These are phyloP conservation scores for Sugiyamaella valdiviana DNA, from an alignment of 805 yeast species.

Conservation along the genomic window DNA sequence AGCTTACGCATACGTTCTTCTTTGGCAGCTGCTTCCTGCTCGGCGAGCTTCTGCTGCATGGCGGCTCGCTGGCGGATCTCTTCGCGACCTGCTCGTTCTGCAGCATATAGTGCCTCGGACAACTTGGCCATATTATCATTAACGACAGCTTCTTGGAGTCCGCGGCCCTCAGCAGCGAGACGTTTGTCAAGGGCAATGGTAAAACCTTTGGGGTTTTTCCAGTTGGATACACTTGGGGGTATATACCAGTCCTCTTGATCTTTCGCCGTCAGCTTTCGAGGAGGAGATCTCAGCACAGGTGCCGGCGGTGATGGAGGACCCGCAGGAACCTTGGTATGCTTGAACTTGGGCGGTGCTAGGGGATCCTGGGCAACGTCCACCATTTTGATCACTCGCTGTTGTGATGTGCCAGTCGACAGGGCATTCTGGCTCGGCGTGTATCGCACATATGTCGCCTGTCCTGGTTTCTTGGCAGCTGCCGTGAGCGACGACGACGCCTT, in stretches of 20 bases:
- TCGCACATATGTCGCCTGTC: conserved; percentile 40
- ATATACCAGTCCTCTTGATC: conserved; percentile 79
- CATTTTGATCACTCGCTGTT: conserved; percentile 52
- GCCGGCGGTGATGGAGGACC: conserved; percentile 69
- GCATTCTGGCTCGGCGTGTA: conserved; percentile 37
- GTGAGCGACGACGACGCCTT: conserved; percentile 21
- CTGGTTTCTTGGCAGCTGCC: conserved; percentile 21
- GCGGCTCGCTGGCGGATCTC: conserved; percentile 48
- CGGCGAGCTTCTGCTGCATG: conserved; percentile 44
- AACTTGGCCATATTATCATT: conserved; percentile 56
- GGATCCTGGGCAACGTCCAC: conserved; percentile 73
- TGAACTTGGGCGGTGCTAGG: conserved; percentile 73
- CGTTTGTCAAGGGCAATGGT: conserved; percentile 77
- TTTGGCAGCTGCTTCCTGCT: conserved; percentile 42
- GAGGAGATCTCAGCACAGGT: conserved; percentile 49
- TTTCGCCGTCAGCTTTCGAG: conserved; percentile 51
- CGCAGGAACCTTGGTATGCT: conserved; percentile 64
- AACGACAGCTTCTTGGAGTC: conserved; percentile 35
- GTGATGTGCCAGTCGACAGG: conserved; percentile 20
- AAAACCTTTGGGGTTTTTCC: conserved; percentile 92
- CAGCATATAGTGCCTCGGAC: conserved; percentile 65
- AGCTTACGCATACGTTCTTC: conserved; percentile 47
- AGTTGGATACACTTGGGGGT: conserved; percentile 87
- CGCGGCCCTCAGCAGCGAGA: conserved; percentile 47
- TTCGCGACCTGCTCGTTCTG: conserved; percentile 55